Evolutionary conservation across 768 basidiomycete genomes (phyloP), one percentile per base, ranked within the genome.

Genomic region (Leccinum aurantiacum): DNA sequence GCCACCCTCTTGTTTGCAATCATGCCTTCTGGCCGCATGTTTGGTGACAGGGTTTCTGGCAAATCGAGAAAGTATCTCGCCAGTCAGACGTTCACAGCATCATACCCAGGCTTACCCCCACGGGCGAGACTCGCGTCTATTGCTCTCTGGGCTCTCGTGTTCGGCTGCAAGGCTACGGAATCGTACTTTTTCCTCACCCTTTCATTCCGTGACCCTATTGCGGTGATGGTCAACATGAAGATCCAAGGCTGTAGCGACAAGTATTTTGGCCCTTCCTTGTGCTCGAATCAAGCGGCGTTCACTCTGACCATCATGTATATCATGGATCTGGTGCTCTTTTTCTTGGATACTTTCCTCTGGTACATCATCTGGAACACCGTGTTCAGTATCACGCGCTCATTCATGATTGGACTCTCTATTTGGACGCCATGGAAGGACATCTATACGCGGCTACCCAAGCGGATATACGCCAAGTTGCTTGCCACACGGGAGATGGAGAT

Each of bases 361-460:
- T 99, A 95, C 72, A 95, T 98, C 78, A 98, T 98, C 71, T 98
- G 96, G 96, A 98, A 98, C 75, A 95, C 94, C 10, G 91, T 95
- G 58, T 91, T 91, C 78, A 90, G 88, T 70, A 92, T 95, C 67
- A 89, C 80, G 24, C 83, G 95, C 57, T 91, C 88, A 17, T 99
- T 99, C 76, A 80, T 85, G 24, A 82, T 98, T 54, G 97, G 96
- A 7, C 81, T 99, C 53, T 95, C 92, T 31, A 96, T 99, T 62
- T 98, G 97, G 97, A 98, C 97, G 4, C 97, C 97, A 2, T 99
- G 96, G 97, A 89, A 88, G 76, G 96, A 98, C 71, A 97, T 99
- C 73, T 99, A 89, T 76, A 93, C 92, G 17, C 83, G 97, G 49
- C 77, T 99, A 60, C 97, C 97, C 24, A 99, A 98, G 80, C 83